Conservation (phyloP, 768 basidiomycete species). For the Symmetrospora coprosmae region DNA sequence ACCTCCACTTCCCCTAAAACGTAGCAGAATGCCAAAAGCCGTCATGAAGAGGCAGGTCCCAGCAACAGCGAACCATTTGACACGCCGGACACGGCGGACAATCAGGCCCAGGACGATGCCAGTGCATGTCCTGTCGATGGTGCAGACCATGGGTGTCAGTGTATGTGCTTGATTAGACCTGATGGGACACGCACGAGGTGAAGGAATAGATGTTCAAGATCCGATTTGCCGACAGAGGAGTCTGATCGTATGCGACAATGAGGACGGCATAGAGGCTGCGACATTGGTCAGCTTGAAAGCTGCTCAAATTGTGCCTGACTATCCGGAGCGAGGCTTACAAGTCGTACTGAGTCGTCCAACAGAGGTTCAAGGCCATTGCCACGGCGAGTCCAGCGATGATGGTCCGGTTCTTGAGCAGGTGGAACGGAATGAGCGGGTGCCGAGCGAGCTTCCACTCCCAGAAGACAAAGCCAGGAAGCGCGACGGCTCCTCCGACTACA, state of each 20-base stretch:
- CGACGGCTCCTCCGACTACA: conserved; percentile 33
- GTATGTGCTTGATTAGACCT: too few species aligned
- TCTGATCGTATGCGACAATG: conserved; percentile 33
- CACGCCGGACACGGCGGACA: conserved; percentile 31
- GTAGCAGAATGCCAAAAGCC: conserved; percentile 34
- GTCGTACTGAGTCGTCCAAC: conserved; percentile 30
- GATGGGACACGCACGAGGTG: conserved; percentile 33
- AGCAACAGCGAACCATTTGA: conserved; percentile 34
- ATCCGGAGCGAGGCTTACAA: neutral
- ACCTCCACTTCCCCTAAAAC: conserved; percentile 23
- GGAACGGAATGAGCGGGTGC: conserved; percentile 32
- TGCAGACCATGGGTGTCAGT: too few species aligned
- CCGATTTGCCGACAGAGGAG: conserved; percentile 31
- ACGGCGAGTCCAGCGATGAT: conserved; percentile 34
- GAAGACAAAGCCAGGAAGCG: conserved; percentile 32
- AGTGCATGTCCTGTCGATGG: too few species aligned
- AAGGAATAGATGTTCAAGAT: conserved; percentile 35
- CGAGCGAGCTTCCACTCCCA: conserved; percentile 33
- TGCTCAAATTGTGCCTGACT: neutral
- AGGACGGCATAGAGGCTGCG: conserved; percentile 35
- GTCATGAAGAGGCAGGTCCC: conserved; percentile 33
- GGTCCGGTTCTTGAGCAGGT: conserved; percentile 33
- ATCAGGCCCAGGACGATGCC: conserved; percentile 34
- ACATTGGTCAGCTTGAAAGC: too few species aligned
- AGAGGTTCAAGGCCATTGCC: conserved; percentile 32